Base-by-base conservation (phyloP, 169 alveolate species). In the Cryptosporidium andersoni region DNA sequence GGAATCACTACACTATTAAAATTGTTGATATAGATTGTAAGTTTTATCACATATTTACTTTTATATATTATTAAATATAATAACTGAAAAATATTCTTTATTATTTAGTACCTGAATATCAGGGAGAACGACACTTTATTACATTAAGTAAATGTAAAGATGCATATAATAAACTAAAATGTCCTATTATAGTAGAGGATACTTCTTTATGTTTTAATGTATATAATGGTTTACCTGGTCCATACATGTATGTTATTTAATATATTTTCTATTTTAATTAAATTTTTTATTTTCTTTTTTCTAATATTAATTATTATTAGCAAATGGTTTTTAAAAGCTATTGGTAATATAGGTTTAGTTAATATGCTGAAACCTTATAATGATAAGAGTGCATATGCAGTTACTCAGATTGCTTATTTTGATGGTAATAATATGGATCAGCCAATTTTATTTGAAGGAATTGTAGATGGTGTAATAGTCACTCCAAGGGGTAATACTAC, bases 141-240 rank as follows among this genome's bases (percentile, higher is more conserved):
- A 91, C 95, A 2, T 37, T 42, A 34, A 89, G 89, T 62, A 94
- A 95, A 66, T 93, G 94, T 37, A 82, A 64, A 80, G 65, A 80
- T 34, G 96, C 96, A 2, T 80, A 89, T 11, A 64, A 88, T 63
- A 65, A 90, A 58, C 88, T 85, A 56, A 89, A 88, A 47, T 82
- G 81, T 5, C 95, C 97, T 34, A 94, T 95, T 39, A 80, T 96
- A 45, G 91, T 90, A 9, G 99, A 96, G 80, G 99, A 96, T 85
- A 96, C 98, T 8, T 94, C 95, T 2, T 92, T 96, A 16, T 94
- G 98, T 89, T 96, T 94, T 90, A 92, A 95, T 80, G 97, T 97
- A 3, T 88, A 91, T 37, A 90, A 90, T 39, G 98, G 98, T 52
- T 93, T 96, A 56, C 99, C 99, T 14, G 99, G 99, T 2, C 97